Base-by-base conservation (phyloP, 805 yeast genomes). In the Starmera dryadoides region DNA sequence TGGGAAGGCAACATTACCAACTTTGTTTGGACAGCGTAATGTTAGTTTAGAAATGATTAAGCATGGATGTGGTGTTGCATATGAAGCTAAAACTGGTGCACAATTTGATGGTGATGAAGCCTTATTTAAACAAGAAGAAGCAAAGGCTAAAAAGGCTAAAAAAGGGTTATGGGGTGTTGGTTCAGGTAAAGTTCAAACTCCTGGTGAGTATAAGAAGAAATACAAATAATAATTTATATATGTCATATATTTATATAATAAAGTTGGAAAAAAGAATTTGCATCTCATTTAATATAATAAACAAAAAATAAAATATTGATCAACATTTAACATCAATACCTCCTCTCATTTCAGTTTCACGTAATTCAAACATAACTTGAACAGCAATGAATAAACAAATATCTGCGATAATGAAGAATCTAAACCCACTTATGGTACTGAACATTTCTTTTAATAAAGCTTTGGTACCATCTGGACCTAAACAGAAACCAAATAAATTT, bases 321-420 rank as follows among this genome's bases (percentile, higher is more conserved):
- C 42, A 67, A 47, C 97, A 93, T 56, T 85, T 79, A 25, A 88
- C 77, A 55, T 84, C 77, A 15, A 91, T 72, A 2, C 97, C 97
- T 31, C 73, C 68, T 52, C 98, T 75, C 55, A 75, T 81, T 58
- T 93, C 99, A 20, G 78, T 64, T 56, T 87, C 95, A 50, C 99
- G 73, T 42, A 85, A 62, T 60, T 93, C 98, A 63, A 88, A 89
- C 98, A 93, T 93, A 16, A 88, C 82, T 59, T 91, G 98, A 1
- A 78, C 81, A 3, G 84, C 98, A 15, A 87, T 79, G 60, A 84
- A 93, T 32, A 93, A 66, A 43, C 84, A 75, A 3, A 58, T 55
- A 41, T 84, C 78, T 4, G 94, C 77, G 14, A 71, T 50, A 6
- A 79, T 47, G 39, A 84, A 73, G 51, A 86, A 83, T 18, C 55